Base-by-base conservation (phyloP, 257 asterid genomes). In the Gardenia jasminoides region DNA sequence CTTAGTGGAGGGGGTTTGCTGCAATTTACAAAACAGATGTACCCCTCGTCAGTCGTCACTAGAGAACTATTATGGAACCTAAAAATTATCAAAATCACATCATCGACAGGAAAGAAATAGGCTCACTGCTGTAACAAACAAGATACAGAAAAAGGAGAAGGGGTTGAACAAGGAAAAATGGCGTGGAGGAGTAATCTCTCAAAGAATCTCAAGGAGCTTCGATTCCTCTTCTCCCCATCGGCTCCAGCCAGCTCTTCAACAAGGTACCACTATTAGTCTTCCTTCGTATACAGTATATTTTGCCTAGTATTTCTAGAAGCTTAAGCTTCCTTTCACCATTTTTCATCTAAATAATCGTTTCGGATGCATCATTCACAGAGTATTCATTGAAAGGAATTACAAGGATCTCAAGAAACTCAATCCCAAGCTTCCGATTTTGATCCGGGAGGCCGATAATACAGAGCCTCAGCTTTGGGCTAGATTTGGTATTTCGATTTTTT, bases 381-480 rank as follows among this genome's bases (percentile, higher is more conserved):
- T 90, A 28, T 92, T 94, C 82, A 83, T 94, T 61, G 96, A 91
- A 86, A 92, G 83, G 59, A 92, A 92, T 82, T 94, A 94, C 89
- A 94, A 90, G 89, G 94, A 91, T 85, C 91, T 94, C 88, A 94
- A 94, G 90, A 87, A 95, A 65, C 90, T 85, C 16, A 94, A 94
- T 79, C 97, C 98, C 71, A 94, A 83, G 81, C 90, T 94, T 61
- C 97, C 97, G 26, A 92, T 92, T 83, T 82, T 94, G 88, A 91
- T 94, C 87, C 98, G 97, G 61, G 97, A 94, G 85, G 95, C 94
- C 48, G 73, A 86, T 30, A 91, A 91, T 66, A 85, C 86, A 77
- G 96, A 92, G 82, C 98, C 98, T 78, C 98, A 92, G 87, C 97
- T 94, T 31, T 94, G 98, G 98, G 98, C 97, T 33, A 90, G 98